phyloP scores from a whole-genome alignment of 257 asterid species.

The Anisodus acutangulus region DNA sequence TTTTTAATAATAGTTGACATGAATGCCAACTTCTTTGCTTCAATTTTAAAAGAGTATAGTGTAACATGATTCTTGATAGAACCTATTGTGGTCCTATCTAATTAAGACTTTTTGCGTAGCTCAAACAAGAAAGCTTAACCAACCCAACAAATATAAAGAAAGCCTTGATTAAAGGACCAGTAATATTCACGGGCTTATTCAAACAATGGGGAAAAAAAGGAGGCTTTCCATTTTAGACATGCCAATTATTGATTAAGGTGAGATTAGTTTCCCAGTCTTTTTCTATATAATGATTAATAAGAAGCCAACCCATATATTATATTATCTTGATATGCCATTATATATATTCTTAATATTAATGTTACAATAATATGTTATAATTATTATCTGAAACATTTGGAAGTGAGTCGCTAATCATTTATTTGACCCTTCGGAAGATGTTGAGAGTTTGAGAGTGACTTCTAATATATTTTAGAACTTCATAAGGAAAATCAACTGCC shows the following conservation, averaged over 20 bases:
- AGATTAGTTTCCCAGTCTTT: neutral
- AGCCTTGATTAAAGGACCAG: neutral
- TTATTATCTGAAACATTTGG: neutral
- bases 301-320: neutral
- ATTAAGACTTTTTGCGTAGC: neutral
- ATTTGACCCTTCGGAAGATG: neutral
- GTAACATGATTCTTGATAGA: neutral
- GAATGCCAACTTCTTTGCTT: no score
- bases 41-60: no score
- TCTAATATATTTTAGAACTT: neutral
- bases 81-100: neutral
- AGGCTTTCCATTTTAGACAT: neutral
- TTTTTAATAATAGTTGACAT: no score
- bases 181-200: neutral
- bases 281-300: neutral
- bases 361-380: neutral
- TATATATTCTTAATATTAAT: neutral
- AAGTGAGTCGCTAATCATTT: neutral
- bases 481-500: neutral
- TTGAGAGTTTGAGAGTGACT: slow-evolving; percentile 8
- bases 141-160: slow-evolving; percentile 3
- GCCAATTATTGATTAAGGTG: neutral
- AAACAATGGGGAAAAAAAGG: neutral
- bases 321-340: neutral
- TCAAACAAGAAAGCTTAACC: neutral